Base-by-base conservation (phyloP, 768 basidiomycete species). In the Mycena epipterygia region DNA sequence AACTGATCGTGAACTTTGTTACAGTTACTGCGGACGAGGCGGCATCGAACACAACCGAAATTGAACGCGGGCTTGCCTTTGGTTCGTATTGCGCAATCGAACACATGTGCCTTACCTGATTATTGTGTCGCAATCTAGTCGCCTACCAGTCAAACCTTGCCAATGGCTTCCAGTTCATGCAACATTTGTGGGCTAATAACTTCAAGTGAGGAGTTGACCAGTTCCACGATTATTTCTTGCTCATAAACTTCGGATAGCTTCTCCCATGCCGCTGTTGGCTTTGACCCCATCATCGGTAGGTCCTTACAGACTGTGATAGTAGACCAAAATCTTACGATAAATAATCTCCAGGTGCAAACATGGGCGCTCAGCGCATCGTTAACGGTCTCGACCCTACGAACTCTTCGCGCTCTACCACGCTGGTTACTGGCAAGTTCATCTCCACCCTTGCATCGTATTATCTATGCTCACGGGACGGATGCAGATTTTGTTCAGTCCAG, bases 401-500 rank as follows among this genome's bases (percentile, higher is more conserved):
- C 53, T 5, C 35, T 6, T 25, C 39, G 2, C 33, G 62, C 23
- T 0, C 44, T 19, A 49, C 48, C 63, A 64, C 71, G 9, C 66
- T 72, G 17, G 17, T n/a, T 16, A 72, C 44, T 3, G 69, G 69
- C 51, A 53, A 42, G 63, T 48, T 12, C n/a, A n/a, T n/a, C n/a
- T n/a, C n/a, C 32, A 6, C 35, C 19, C 33, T 33, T 3, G 14
- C 33, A 33, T 41, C 16, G 3, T 21, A 1, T 3, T 39, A 19
- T n/a, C 13, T 2, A 55, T 9, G 33, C 32, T 48, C 9, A 23
- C 27, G n/a, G n/a, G 5, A n/a, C 42, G 3, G 13, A 44, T 44
- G 2, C 30, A 55, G 67, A 72, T 41, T 78, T 78, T 52, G 72
- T 81, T 32, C 69, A 67, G 19, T 74, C 77, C 29, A 59, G 78